Percentiles rank a stretch among this genome's conserved stretches.
phyloP scores from a whole-genome alignment of 768 basidiomycete genomes.

The Mycena crocata region DNA sequence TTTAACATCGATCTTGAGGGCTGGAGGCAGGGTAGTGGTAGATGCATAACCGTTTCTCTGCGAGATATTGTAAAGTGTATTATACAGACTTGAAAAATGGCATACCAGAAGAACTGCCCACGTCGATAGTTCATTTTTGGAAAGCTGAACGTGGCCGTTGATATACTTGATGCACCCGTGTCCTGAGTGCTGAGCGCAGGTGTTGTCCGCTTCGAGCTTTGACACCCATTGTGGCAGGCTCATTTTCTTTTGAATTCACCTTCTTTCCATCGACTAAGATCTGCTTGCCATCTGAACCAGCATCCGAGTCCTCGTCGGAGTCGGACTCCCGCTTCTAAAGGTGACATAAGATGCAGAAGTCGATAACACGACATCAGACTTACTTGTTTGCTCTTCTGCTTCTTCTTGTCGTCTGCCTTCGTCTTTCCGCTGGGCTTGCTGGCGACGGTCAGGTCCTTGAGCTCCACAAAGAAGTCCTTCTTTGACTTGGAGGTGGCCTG shows the following conservation, averaged over 20 bases:
- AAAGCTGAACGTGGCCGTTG: slow-evolving; percentile 5
- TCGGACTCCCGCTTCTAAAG: too few relatives aligned
- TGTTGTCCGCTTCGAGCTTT: neutral
- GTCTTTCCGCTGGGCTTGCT: too few relatives aligned
- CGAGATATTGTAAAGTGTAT: neutral
- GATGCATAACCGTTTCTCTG: slow-evolving; percentile 9
- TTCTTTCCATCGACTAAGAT: neutral
- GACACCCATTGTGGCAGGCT: neutral
- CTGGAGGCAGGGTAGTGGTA: neutral
- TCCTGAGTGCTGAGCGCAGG: neutral
- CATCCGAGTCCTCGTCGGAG: too few relatives aligned
- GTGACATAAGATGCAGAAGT: neutral
- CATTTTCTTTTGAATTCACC: neutral
- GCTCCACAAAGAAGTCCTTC: neutral
- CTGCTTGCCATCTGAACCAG: neutral
- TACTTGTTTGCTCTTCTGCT: slow-evolving; percentile 1
- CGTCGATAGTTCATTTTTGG: neutral
- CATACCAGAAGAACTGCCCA: slow-evolving; percentile 6
- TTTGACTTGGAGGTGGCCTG: neutral
- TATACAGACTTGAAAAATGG: too few relatives aligned
- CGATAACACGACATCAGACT: neutral
- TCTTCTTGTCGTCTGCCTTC: neutral
- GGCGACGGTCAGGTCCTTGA: neutral
- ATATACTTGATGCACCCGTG: neutral
- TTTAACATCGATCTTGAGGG: neutral